Evolutionary conservation across 2,329 filamentous ascomycete genomes (phyloP), one percentile per base, ranked within the genome.

Genomic region (Microcera coccophila): DNA sequence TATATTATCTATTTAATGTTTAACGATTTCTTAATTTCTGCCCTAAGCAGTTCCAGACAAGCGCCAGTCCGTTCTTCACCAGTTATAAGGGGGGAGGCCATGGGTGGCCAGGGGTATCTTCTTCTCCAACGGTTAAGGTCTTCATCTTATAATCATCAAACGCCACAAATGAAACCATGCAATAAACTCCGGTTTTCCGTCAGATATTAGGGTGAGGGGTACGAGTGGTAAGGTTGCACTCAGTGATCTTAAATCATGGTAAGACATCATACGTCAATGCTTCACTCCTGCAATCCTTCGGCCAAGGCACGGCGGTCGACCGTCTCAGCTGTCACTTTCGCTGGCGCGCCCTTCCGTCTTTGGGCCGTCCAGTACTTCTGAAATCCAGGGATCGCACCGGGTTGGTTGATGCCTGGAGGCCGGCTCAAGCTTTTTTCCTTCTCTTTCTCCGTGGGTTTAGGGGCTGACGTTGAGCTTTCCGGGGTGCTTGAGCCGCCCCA

Each of bases 351-450:
- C 62, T 66, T 77, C 58, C 63, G 78, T 63, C 66, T 77, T 58
- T 65, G 69, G 1, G 70, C 65, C 2, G 70, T 67, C 63, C 73
- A 71, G 52, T 76, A 79, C 42, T 78, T 72, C 19, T 79, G 73
- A 50, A 91, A 85, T 0, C 87, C 87, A 1, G 85, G 79, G 33
- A 93, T 84, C 0, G 80, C 74, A 0, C 87, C 87, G 1, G 79
- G 75, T 60, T 91, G 87, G 57, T 93, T 93, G 59, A 93, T 88
- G 0, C 87, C 87, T 1, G 85, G 78, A 4, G 77, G 66, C 33
- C 87, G 73, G 33, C 69, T 70, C 24, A 67, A 40, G 10, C 68
- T 64, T 42, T 62, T 62, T 21, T 67, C 63, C 44, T 55, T 65
- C 44, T 67, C 52, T 31, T 54, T 50, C 38, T 62, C 49, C 3